Evolutionary conservation across 495 filamentous ascomycete species (phyloP), one percentile per base, ranked within the genome.

Genomic region (Filosporella fistucella): DNA sequence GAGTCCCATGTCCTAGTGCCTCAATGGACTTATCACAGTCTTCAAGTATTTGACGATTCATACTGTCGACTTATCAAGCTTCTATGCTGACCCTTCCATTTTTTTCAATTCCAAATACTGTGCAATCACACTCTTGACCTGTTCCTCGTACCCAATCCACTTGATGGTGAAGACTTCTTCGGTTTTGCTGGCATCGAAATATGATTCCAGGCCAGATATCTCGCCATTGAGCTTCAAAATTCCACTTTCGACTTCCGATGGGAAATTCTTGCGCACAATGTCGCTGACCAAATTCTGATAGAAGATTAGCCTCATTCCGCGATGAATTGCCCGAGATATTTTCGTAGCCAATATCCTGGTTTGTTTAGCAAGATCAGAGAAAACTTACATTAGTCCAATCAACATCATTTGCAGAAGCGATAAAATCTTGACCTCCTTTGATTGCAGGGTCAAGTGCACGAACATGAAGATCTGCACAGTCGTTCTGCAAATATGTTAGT

Each of bases 201-300:
- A 16, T 1, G 17, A 12, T 2, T 14, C 14, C 11, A 36, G 20
- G 1, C 7, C 28, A 1, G 9, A 1, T 4, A 13, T 23, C 3
- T 26, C n/a, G 3, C 71, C 75, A 34, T 51, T 58, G 32, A 59
- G 38, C 9, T 63, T 61, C 42, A 77, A 53, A 6, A 61, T 29
- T 4, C 62, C 59, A 14, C 45, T 61, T 49, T 59, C 47, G 1
- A 76, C 59, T 3, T 62, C 69, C 10, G 62, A 58, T 0, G 64
- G 61, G 42, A 73, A 76, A 28, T 48, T 45, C 30, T 54, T 53
- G 46, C 56, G 51, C 4, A 59, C 65, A 40, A 70, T 64, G 13
- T 51, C 52, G 13, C 32, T 35, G 13, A 35, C 32, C 6, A 16
- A 35, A 6, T 16, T 16, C 32, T 35, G 18, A 4, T 6, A 4